Base-by-base conservation (phyloP, 495 filamentous ascomycete species). In the Neurospora sp. region DNA sequence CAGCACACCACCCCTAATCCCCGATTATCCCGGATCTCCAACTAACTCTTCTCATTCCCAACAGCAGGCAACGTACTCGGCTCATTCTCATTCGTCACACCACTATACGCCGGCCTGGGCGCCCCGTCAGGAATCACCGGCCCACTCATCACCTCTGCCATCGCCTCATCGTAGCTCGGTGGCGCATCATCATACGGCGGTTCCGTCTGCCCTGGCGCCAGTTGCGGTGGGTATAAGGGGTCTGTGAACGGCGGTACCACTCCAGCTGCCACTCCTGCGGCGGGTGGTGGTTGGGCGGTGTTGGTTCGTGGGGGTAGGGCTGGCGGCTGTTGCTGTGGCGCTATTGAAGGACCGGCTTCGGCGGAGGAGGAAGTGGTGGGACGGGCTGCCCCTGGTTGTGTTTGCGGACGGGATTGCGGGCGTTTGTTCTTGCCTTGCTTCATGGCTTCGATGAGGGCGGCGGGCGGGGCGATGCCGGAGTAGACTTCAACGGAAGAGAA, bases 121-220 rank as follows among this genome's bases (percentile, higher is more conserved):
- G 74, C 75, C 1, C 73, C 39, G 23, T 37, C 71, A 0, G 81
- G 89, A 70, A 83, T 71, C 18, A 80, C 71, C 12, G 85, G 84
- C 12, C 81, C 84, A 0, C 82, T 77, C 72, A 96, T 83, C 73
- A 90, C 87, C 75, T 93, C 90, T 66, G 92, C 93, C 84, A 97
- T 93, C 16, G 94, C 93, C 84, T 98, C 95, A 82, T 96, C 92
- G 80, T 96, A 96, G 77, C 91, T 94, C 39, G 93, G 93, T 35
- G 88, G 89, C 12, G 90, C 89, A 16, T 92, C 92, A 20, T 90
- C 90, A 72, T 85, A 81, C 0, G 84, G 84, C 20, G 80, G 81
- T 5, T 85, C 76, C 4, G 35, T 70, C 39, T 77, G 12, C 2
- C 23, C 54, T 62, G 75, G n/a, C 59, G 74, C 76, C 1, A 87